Evolutionary conservation across 768 basidiomycete genomes (phyloP).

Genomic region (Candolleomyces efflorescens): DNA sequence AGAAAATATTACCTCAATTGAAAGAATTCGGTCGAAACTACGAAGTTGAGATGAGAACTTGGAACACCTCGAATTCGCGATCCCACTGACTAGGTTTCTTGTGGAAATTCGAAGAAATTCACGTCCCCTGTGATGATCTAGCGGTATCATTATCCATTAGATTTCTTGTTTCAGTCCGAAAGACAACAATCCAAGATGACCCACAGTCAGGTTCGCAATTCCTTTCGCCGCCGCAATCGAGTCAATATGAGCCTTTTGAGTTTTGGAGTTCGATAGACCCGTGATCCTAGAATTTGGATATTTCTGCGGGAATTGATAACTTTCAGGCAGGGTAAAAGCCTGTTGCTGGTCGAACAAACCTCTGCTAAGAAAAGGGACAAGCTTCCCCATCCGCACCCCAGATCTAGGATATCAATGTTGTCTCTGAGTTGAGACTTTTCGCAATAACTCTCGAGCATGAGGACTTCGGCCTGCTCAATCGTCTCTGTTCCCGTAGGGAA

Average conservation of each 20-base stretch:
- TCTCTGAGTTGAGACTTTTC: slow-evolving; percentile 57
- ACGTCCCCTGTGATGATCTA: slow-evolving; percentile 69
- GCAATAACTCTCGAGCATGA: slow-evolving; percentile 67
- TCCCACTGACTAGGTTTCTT: slow-evolving; percentile 35
- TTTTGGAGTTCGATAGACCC: slow-evolving; percentile 63
- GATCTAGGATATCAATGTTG: slow-evolving; percentile 59
- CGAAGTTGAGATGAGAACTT: background rate
- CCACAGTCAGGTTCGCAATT: slow-evolving; percentile 49
- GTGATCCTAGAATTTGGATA: slow-evolving; percentile 61
- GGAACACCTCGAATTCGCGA: background rate
- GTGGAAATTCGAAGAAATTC: slow-evolving; percentile 55
- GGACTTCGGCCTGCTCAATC: slow-evolving; percentile 57
- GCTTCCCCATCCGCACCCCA: slow-evolving; percentile 79
- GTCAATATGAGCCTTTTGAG: slow-evolving; percentile 66
- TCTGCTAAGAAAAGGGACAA: slow-evolving; percentile 61
- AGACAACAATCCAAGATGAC: background rate
- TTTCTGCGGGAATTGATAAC: slow-evolving; percentile 37
- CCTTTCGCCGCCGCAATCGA: slow-evolving; percentile 42
- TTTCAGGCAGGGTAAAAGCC: background rate
- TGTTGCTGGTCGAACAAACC: slow-evolving; percentile 24
- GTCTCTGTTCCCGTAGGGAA: slow-evolving; percentile 59
- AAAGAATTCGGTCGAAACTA: slow-evolving; percentile 68
- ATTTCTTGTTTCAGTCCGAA: too few relatives aligned
- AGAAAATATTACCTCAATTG: slow-evolving; percentile 48
- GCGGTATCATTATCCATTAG: background rate